Evolutionary conservation across 1,139 yeast genomes (phyloP), one percentile per base, ranked within the genome.

Genomic region (Geotrichum restrictum): DNA sequence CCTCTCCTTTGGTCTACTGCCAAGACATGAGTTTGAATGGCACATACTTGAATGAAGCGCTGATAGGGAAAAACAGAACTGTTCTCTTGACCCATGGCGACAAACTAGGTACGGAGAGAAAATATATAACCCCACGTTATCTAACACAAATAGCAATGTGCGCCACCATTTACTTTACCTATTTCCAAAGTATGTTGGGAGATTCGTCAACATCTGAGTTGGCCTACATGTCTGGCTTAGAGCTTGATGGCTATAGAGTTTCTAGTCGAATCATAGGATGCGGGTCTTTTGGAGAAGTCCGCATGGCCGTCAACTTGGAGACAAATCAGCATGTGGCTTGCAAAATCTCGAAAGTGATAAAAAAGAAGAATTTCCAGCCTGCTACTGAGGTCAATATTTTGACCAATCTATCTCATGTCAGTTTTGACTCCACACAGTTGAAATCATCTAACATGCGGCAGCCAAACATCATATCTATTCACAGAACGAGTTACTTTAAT

Each of bases 251-350:
- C 8, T 82, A 85, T 83, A 57, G 55, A 4, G 66, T 81, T 5
- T 62, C 74, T 2, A 64, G 73, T 3, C 70, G 73, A 34, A 60
- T 77, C 2, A 64, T 82, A 31, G 88, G 88, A 0, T 69, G 71
- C 42, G 88, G 88, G 0, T 77, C 85, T 0, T 82, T 81, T 71
- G 87, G 87, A 0, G 73, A 75, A 43, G 85, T 77, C 48, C 32
- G 53, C n/a, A 39, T 64, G 55, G 66, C 64, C 1, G 37, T 39
- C 19, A 46, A 58, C 22, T 33, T 31, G 11, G 29, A 44, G 16
- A 52, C 60, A 3, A 53, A 56, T 13, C 52, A 51, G 33, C 67
- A 64, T 48, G 55, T 57, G 6, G 67, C 67, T 31, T 64, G 67
- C 51, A 64, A 64, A 49, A 55, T 64, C 54, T 48, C 57, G n/a